Conservation (phyloP, 495 filamentous ascomycete genomes). For the Tuber melanosporum region DNA sequence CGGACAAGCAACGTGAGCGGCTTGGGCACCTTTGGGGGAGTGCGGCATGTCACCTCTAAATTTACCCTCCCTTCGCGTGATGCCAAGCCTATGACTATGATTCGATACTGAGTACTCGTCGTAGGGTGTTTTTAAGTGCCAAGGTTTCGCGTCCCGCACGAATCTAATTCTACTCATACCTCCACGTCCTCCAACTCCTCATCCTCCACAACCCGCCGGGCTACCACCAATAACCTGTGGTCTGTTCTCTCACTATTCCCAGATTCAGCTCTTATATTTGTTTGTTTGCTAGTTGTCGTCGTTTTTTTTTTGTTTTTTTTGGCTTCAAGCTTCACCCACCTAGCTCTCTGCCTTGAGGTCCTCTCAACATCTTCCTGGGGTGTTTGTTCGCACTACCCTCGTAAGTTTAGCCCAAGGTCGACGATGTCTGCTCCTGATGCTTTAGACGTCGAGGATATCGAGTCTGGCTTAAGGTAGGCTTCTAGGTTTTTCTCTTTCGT, state of each 20-base stretch:
- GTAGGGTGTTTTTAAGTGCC: constrained; percentile 19
- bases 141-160: constrained; percentile 36
- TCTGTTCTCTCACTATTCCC: constrained; percentile 16
- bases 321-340: constrained; percentile 13
- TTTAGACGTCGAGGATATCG: constrained; percentile 27
- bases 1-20: neutral
- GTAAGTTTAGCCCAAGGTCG: neutral
- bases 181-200: constrained; percentile 21
- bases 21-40: neutral
- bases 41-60: neutral
- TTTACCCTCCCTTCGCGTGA: neutral
- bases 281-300: neutral
- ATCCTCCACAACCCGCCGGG: constrained; percentile 19
- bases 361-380: neutral
- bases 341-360: neutral
- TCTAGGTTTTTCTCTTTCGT: neutral
- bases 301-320: neutral
- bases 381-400: constrained; percentile 11
- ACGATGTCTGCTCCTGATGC: constrained; percentile 30
- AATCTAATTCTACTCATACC: constrained; percentile 9
- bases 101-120: constrained; percentile 4
- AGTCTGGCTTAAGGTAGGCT: constrained; percentile 18
- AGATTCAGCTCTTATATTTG: neutral
- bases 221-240: neutral
- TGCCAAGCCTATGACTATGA: neutral